Evolutionary conservation across 805 yeast species (phyloP).

Genomic region (Wickerhamiella australiensis): DNA sequence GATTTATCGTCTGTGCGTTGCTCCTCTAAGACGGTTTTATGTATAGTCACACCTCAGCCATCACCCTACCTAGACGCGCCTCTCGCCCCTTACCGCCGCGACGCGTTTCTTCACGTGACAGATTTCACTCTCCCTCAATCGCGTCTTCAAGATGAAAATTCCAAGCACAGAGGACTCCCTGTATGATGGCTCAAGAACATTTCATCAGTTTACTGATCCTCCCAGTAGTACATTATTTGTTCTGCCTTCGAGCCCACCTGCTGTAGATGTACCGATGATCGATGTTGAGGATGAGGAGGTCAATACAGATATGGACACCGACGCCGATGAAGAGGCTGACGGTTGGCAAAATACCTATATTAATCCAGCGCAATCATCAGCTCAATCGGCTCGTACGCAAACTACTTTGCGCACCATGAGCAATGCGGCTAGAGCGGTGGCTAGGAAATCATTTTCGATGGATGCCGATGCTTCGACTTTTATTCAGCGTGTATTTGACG

Average conservation of each 20-base stretch:
- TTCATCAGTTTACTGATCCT: constrained; percentile 9
- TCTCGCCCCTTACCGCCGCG: no score
- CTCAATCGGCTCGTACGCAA: not conserved
- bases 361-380: not conserved
- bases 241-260: constrained; percentile 10
- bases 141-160: constrained; percentile 1
- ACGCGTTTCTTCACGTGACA: not conserved
- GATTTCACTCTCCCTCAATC: not conserved
- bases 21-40: no score
- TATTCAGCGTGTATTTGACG: constrained; percentile 7
- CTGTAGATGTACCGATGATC: not conserved
- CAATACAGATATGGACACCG: constrained; percentile 7
- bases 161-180: constrained; percentile 9
- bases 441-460: not conserved
- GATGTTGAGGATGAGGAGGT: not conserved
- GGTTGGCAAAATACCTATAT: not conserved
- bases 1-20: no score
- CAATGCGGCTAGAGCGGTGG: constrained; percentile 10
- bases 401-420: not conserved
- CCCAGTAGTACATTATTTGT: constrained; percentile 4
- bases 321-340: constrained; percentile 4
- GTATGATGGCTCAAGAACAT: constrained; percentile 1
- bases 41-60: no score
- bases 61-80: no score
- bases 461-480: not conserved